Evolutionary conservation across 2,329 filamentous ascomycete genomes (phyloP).

Genomic region (Penicillium sumatraense): DNA sequence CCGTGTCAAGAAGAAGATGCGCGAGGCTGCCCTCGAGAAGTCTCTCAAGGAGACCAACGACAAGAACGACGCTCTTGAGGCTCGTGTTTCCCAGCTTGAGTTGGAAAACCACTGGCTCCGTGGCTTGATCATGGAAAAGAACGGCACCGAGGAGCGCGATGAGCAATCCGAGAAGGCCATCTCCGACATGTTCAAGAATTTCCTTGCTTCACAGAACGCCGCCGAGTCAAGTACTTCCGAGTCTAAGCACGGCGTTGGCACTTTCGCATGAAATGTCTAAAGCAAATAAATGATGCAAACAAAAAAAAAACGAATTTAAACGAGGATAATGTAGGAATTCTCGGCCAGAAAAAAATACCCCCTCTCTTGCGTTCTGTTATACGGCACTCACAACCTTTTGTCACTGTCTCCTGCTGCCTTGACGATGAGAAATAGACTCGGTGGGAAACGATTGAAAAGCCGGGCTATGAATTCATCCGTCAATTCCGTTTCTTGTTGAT

Average conservation of each 20-base stretch:
- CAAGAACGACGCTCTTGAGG: conserved; percentile 75
- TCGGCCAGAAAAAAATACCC: not conserved
- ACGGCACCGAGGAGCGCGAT: conserved; percentile 46
- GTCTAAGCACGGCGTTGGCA: conserved; percentile 41
- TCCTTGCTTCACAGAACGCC: conserved; percentile 41
- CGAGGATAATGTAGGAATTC: not conserved
- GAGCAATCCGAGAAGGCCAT: conserved; percentile 51
- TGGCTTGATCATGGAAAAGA: conserved; percentile 81
- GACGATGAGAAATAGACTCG: not conserved
- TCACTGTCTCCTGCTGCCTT: conserved; percentile 17
- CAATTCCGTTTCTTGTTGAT: conserved; percentile 25
- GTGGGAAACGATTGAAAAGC: not conserved
- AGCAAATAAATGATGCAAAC: conserved; percentile 21
- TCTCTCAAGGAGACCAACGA: conserved; percentile 82
- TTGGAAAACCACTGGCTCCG: conserved; percentile 83
- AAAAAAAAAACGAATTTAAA: conserved; percentile 12
- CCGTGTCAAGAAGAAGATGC: conserved; percentile 95
- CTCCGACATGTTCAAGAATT: conserved; percentile 47
- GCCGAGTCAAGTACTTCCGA: conserved; percentile 34
- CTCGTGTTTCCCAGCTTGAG: conserved; percentile 73
- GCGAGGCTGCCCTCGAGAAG: conserved; percentile 81
- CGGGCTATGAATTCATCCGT: not conserved
- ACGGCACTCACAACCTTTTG: conserved; percentile 7
- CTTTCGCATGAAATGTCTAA: conserved; percentile 20
- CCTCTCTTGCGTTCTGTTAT: conserved; percentile 15